Evolutionary conservation across 2,329 filamentous ascomycete species (phyloP), one percentile per base, ranked within the genome.

Genomic region (Keithomyces neogunnii): DNA sequence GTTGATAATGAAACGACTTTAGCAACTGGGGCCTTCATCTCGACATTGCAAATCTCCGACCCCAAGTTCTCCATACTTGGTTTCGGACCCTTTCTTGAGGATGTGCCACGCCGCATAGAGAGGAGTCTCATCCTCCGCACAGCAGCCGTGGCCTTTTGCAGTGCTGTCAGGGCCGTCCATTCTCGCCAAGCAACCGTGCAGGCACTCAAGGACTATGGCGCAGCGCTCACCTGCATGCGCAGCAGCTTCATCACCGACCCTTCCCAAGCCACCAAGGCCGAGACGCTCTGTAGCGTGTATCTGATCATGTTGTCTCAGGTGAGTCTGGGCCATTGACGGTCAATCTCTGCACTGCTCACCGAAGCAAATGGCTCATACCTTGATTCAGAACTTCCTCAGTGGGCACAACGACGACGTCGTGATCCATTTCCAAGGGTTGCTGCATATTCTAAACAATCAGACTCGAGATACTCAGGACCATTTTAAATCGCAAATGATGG

Each of bases 101-200:
- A 73, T n/a, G 60, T 78, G 1, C 76, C 76, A 0, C 57, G 58
- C 36, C 69, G 73, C 0, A 55, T 78, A 1, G 76, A 74, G 1
- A 61, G 53, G 9, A 77, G 73, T 45, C 63, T 66, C 45, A 73
- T 74, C 1, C 62, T 79, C 0, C 74, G 77, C 53, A 65, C 68
- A 0, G 59, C 67, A 0, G 62, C 65, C 4, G 61, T 61, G 30
- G 63, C 64, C 6, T 56, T 70, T 3, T 58, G 61, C 1, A 60
- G 56, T 2, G 59, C 62, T 0, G 62, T 60, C 29, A 54, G 62
- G 1, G 59, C 56, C 4, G 35, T 65, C 0, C 58, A 63, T 45
- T 53, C 56, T 31, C 51, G 57, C 5, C 53, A 61, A 29, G 53
- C 51, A 4, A 51, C 61, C 3, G 50, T 59, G 2, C 55, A 50